A percentile compares a stretch with the other conserved stretches of the same genome.
Evolutionary conservation across 2,329 filamentous ascomycete species (phyloP).

Genomic region (Monosporascus sp.): DNA sequence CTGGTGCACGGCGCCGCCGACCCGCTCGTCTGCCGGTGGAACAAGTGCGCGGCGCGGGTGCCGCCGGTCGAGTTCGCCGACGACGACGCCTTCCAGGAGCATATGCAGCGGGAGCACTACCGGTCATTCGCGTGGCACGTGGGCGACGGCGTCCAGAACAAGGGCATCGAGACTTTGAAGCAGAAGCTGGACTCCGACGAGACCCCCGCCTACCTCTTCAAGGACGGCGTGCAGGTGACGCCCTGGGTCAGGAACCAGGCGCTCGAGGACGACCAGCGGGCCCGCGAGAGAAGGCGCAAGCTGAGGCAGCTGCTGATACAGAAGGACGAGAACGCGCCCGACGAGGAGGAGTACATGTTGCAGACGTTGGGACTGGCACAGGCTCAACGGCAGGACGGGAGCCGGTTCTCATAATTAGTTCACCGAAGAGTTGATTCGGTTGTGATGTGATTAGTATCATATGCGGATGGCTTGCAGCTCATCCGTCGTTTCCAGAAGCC

Average conservation of each 20-base stretch:
- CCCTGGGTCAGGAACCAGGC: conserved; percentile 50
- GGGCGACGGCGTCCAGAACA: conserved; percentile 54
- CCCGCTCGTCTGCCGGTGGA: conserved; percentile 33
- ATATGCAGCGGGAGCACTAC: conserved; percentile 52
- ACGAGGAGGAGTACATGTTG: conserved; percentile 33
- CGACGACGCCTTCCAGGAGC: conserved; percentile 36
- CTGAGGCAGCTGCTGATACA: conserved; percentile 39
- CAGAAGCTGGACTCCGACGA: conserved; percentile 11
- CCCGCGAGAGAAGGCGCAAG: conserved; percentile 38
- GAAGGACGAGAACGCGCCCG: conserved; percentile 41
- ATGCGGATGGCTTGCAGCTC: too few relatives aligned
- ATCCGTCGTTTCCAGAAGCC: too few relatives aligned
- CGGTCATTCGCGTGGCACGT: conserved; percentile 51
- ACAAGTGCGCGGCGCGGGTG: conserved; percentile 29
- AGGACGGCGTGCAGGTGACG: conserved; percentile 51
- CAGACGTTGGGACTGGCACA: conserved; percentile 19
- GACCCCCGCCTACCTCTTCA: conserved; percentile 46
- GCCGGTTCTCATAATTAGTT: neutral
- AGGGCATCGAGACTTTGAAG: conserved; percentile 19
- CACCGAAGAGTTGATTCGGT: neutral
- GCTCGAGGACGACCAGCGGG: conserved; percentile 44
- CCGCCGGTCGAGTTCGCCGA: conserved; percentile 16
- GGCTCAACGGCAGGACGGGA: neutral
- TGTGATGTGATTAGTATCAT: neutral
- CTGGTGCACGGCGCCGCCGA: conserved; percentile 39